A percentile compares a stretch with the other conserved stretches of the same genome.
phyloP scores from a whole-genome alignment of 192 early-diverging fungal genomes.

The Mortierella hygrophila region DNA sequence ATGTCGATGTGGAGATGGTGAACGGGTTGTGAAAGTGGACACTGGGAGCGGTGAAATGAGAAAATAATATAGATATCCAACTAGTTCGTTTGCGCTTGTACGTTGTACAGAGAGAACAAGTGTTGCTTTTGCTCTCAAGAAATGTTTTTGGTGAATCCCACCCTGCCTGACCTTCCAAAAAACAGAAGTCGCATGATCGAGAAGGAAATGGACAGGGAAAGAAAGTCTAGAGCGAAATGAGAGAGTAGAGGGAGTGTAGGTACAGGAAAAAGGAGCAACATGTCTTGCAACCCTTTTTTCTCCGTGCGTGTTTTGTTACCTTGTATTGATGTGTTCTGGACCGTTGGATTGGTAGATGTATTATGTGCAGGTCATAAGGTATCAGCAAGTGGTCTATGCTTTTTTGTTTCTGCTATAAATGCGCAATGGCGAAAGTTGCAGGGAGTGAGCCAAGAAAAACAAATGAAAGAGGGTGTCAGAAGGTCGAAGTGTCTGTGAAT shows the following conservation, averaged over 20 bases:
- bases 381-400: neutral
- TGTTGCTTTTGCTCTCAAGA: neutral
- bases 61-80: neutral
- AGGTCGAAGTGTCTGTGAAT: neutral
- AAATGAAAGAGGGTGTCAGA: neutral
- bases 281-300: neutral
- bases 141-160: neutral
- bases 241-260: neutral
- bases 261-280: neutral
- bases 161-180: neutral
- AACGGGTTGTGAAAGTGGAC: neutral
- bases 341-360: neutral
- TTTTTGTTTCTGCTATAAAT: neutral
- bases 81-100: neutral
- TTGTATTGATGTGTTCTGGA: neutral
- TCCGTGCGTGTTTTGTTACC: neutral
- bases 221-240: neutral
- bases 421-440: neutral
- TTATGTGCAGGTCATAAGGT: neutral
- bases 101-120: neutral
- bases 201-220: neutral
- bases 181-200: neutral
- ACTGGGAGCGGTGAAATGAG: neutral
- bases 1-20: neutral
- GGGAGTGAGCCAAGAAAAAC: neutral